phyloP scores from a whole-genome alignment of 208 protist genomes.

The Leishmania amazonensis region DNA sequence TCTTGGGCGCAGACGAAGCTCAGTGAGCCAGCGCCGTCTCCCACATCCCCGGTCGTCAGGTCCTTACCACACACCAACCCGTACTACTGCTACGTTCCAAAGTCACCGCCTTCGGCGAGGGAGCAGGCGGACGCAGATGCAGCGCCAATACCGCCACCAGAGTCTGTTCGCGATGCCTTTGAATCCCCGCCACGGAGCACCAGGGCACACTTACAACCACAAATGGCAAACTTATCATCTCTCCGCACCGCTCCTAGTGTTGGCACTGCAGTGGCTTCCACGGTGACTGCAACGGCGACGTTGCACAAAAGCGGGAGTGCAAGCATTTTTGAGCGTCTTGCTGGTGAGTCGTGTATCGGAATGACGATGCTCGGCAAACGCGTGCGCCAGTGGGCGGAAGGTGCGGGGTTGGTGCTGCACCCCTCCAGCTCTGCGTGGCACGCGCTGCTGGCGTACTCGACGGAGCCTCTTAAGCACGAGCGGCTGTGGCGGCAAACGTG shows the following conservation, averaged over 20 bases:
- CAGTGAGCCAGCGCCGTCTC: not conserved
- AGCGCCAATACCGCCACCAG: not conserved
- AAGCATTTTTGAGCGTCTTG: slow-evolving; percentile 16
- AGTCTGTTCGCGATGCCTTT: not conserved
- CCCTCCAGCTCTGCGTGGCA: slow-evolving; percentile 5
- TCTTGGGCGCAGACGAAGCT: not conserved
- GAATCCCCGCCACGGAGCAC: not conserved
- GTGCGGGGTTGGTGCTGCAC: slow-evolving; percentile 18
- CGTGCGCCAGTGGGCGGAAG: slow-evolving; percentile 31
- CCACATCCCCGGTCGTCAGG: not conserved
- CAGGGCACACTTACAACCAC: not conserved
- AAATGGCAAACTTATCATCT: not conserved
- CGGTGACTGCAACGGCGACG: not conserved
- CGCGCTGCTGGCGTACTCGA: slow-evolving; percentile 4
- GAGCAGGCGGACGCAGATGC: not conserved
- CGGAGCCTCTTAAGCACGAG: slow-evolving; percentile 14
- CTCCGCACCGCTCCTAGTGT: not conserved
- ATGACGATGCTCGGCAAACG: slow-evolving; percentile 25
- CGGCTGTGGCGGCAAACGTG: slow-evolving; percentile 23
- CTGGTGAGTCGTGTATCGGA: slow-evolving; percentile 6
- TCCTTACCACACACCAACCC: not conserved
- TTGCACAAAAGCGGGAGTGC: not conserved
- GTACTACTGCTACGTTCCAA: not conserved
- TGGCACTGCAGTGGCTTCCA: not conserved
- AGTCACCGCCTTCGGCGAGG: not conserved